These are phyloP conservation scores for Meredithiella fracta DNA, from an alignment of 2,329 filamentous ascomycete genomes.

Conservation along the genomic window DNA sequence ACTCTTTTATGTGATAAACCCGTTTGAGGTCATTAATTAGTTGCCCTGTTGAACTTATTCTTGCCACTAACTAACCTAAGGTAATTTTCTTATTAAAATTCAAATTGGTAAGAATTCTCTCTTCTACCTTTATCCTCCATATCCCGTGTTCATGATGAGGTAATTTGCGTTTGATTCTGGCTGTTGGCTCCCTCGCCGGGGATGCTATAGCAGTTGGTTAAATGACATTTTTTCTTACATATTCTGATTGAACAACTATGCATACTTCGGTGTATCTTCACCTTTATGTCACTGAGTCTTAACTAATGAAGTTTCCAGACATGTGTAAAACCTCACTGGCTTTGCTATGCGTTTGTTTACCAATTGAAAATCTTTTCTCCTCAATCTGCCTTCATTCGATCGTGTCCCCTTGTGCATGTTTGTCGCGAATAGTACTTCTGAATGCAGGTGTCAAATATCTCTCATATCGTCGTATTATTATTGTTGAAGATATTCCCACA, in stretches of 20 bases:
- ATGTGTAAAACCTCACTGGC: background rate
- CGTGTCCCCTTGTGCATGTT: too few relatives aligned
- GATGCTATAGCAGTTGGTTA: slow-evolving; percentile 59
- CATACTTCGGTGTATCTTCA: background rate
- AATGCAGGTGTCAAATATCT: too few relatives aligned
- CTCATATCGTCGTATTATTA: too few relatives aligned
- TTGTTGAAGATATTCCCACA: too few relatives aligned
- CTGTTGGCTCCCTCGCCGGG: slow-evolving; percentile 79
- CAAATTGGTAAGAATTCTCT: slow-evolving; percentile 16
- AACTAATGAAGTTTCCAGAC: background rate
- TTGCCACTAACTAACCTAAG: background rate
- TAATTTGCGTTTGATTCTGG: slow-evolving; percentile 97
- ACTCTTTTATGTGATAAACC: too few relatives aligned
- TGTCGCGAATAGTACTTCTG: too few relatives aligned
- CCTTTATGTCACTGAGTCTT: background rate
- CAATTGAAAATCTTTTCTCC: too few relatives aligned
- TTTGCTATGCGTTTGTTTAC: too few relatives aligned
- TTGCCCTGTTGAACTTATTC: too few relatives aligned
- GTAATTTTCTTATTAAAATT: background rate
- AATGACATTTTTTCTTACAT: slow-evolving; percentile 98
- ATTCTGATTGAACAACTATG: slow-evolving; percentile 53
- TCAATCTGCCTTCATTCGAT: too few relatives aligned
- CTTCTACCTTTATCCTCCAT: slow-evolving; percentile 11
- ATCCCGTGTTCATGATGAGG: slow-evolving; percentile 53
- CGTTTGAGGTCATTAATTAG: too few relatives aligned